These are phyloP conservation scores for Ceratocystis albifundus DNA, from an alignment of 2,329 filamentous ascomycete genomes.

Conservation along the genomic window DNA sequence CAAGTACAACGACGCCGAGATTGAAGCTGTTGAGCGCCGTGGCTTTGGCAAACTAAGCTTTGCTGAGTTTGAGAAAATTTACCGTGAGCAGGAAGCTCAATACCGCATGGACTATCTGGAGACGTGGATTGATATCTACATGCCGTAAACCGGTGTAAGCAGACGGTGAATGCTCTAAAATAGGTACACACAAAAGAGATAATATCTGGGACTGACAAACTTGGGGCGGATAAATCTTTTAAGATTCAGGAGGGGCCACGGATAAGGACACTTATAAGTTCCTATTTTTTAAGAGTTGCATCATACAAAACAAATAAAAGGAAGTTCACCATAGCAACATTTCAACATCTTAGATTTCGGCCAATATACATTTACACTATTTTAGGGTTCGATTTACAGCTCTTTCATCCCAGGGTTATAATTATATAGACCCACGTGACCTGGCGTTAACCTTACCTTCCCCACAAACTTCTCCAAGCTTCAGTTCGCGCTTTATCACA, in stretches of 20 bases:
- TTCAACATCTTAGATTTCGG: neutral
- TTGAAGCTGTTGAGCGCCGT: conserved; percentile 57
- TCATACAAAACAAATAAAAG: neutral
- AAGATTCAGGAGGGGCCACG: neutral
- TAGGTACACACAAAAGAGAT: neutral
- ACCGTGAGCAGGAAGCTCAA: conserved; percentile 52
- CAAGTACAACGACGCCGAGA: conserved; percentile 52
- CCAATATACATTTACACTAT: neutral
- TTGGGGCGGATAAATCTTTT: neutral
- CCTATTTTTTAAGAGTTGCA: neutral
- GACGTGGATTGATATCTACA: conserved; percentile 79
- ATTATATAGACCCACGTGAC: neutral
- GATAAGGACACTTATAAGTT: neutral
- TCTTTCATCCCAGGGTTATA: neutral
- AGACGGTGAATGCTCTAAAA: neutral
- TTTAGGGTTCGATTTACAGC: neutral
- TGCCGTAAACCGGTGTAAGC: conserved; percentile 37
- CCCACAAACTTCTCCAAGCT: neutral
- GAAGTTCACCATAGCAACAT: neutral
- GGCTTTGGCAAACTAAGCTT: conserved; percentile 69
- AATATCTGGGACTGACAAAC: too few species aligned
- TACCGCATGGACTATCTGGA: conserved; percentile 68
- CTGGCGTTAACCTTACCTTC: conserved; percentile 2
- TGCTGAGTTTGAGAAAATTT: conserved; percentile 66
- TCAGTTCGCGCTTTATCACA: neutral